Evolutionary conservation across 176 grass and related monocot genomes (phyloP).

Genomic region (Aegilops longissima): DNA sequence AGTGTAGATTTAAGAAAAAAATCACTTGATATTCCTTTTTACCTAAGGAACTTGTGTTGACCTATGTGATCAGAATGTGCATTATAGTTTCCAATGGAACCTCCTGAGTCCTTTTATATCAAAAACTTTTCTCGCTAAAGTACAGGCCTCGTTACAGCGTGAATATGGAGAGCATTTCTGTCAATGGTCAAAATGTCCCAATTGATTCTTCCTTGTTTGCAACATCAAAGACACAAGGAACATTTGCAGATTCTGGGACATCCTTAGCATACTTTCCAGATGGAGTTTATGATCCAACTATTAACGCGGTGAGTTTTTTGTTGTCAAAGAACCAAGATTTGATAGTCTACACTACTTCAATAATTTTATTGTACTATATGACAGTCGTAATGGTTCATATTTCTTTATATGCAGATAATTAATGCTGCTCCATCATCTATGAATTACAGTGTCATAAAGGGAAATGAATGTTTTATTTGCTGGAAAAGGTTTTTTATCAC

Average conservation of each 20-base stretch:
- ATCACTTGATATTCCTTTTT: background rate
- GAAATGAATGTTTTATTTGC: conserved; percentile 16
- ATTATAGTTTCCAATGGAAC: background rate
- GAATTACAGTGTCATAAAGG: too few relatives aligned
- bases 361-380: too few relatives aligned
- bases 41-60: background rate
- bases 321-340: too few relatives aligned
- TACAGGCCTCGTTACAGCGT: conserved; percentile 83
- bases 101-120: conserved; percentile 12
- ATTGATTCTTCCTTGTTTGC: conserved; percentile 73
- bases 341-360: too few relatives aligned
- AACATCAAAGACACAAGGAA: conserved; percentile 85
- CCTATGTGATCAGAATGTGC: background rate
- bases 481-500: conserved; percentile 46
- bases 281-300: conserved; percentile 77
- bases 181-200: conserved; percentile 74
- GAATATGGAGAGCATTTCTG: conserved; percentile 75
- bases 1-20: background rate
- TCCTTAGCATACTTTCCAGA: conserved; percentile 89
- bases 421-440: too few relatives aligned
- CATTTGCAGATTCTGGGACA: conserved; percentile 85
- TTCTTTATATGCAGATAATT: background rate
- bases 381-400: background rate
- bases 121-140: background rate
- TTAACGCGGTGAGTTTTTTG: conserved; percentile 60